phyloP scores from a whole-genome alignment of 2,329 filamentous ascomycete species.

The Aureobasidium sp. region DNA sequence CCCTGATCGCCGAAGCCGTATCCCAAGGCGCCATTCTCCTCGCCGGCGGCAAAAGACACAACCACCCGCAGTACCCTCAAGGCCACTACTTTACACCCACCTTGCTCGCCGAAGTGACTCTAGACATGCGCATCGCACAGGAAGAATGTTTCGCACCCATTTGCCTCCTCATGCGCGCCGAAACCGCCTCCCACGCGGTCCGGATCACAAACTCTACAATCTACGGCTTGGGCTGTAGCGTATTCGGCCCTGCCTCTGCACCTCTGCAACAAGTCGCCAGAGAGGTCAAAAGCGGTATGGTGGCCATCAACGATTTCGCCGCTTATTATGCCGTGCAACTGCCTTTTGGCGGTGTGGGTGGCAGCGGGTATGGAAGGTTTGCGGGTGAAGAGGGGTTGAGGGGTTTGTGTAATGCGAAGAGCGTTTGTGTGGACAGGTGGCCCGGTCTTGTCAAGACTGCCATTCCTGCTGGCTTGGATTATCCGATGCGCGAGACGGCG shows the following conservation, averaged over 20 bases:
- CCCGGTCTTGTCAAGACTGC: slow-evolving; percentile 55
- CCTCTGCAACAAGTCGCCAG: slow-evolving; percentile 58
- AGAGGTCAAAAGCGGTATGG: slow-evolving; percentile 76
- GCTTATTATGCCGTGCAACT: slow-evolving; percentile 89
- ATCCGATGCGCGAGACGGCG: slow-evolving; percentile 56
- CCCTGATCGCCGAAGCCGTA: slow-evolving; percentile 70
- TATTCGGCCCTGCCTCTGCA: slow-evolving; percentile 61
- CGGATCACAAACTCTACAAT: slow-evolving; percentile 72
- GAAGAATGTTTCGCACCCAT: slow-evolving; percentile 91
- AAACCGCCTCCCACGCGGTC: slow-evolving; percentile 60
- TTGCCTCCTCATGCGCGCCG: slow-evolving; percentile 74
- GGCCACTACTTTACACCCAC: slow-evolving; percentile 94
- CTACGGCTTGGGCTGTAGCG: slow-evolving; percentile 81
- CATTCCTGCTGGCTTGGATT: slow-evolving; percentile 74
- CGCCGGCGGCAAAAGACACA: slow-evolving; percentile 65
- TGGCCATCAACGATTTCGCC: slow-evolving; percentile 92
- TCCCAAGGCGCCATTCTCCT: slow-evolving; percentile 71
- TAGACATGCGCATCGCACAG: slow-evolving; percentile 77
- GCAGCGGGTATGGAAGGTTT: slow-evolving; percentile 85
- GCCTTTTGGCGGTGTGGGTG: slow-evolving; percentile 85
- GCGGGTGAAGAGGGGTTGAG: slow-evolving; percentile 83
- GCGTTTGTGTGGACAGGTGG: slow-evolving; percentile 71
- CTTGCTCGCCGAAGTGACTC: slow-evolving; percentile 80
- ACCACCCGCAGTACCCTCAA: slow-evolving; percentile 64
- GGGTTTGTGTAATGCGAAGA: slow-evolving; percentile 80